Evolutionary conservation across 2,329 filamentous ascomycete species (phyloP).

Genomic region (Fusarium circinatum): DNA sequence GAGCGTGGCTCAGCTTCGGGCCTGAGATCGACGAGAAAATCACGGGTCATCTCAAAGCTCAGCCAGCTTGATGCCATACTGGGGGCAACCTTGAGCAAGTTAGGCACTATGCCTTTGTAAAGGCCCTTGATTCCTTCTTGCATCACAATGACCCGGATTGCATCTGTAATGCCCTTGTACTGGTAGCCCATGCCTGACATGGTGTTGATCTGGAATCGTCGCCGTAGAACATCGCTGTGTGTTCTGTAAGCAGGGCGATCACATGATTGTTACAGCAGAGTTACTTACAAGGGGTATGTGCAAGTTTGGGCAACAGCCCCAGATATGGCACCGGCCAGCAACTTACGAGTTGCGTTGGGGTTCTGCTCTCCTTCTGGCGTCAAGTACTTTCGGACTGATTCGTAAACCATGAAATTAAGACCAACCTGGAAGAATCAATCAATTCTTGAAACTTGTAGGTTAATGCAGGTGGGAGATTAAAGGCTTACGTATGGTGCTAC

Average conservation of each 20-base stretch:
- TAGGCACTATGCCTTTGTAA: conserved; percentile 96
- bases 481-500: conserved; percentile 87
- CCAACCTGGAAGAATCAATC: conserved; percentile 71
- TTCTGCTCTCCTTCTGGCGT: conserved; percentile 90
- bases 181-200: conserved; percentile 99
- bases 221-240: conserved; percentile 84
- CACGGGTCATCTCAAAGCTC: conserved; percentile 92
- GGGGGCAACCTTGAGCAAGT: conserved; percentile 94
- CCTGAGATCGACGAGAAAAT: conserved; percentile 77
- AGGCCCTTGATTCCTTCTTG: conserved; percentile 87
- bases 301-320: conserved; percentile 96
- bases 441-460: background rate
- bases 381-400: conserved; percentile 83
- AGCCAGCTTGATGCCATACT: conserved; percentile 99
- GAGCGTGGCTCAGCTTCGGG: conserved; percentile 50
- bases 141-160: conserved; percentile 80
- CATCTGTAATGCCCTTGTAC: conserved; percentile 88
- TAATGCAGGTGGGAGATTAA: background rate
- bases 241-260: conserved; percentile 33
- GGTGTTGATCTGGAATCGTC: conserved; percentile 97
- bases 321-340: conserved; percentile 91
- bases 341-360: conserved; percentile 80
- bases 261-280: background rate
- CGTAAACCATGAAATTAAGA: conserved; percentile 98
- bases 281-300: conserved; percentile 93